Evolutionary conservation across 306 rosid species (phyloP), one percentile per base, ranked within the genome.

Genomic region (Pachyrhizus erosus): DNA sequence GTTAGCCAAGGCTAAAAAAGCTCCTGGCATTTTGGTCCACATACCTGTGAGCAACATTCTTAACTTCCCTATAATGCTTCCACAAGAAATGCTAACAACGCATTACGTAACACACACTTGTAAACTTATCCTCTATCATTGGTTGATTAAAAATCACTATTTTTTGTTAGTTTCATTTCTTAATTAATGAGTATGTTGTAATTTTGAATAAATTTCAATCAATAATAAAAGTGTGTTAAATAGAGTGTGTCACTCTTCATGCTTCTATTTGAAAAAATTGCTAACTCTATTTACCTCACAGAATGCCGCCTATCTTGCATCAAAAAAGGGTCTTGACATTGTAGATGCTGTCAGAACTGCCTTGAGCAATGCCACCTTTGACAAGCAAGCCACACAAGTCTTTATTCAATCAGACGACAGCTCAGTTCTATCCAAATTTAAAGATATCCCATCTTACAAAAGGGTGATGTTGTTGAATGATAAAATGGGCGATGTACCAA

Each of bases 301-400:
- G 99, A 90, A 93, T 77, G 98, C 99, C 2, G 86, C 92, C 13
- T 96, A 88, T 81, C 86, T 93, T 68, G 97, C 97, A 73, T 90
- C 99, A 52, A 91, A 88, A 86, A 85, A 86, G 75, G 89, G 92
- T 18, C 87, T 96, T 45, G 99, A 96, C 90, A 84, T 93, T 27
- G 89, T 96, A 21, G 89, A 79, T 43, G 64, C 62, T 3, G 94
- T 92, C 3, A 61, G 62, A 57, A 76, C 84, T 1, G 94, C 93
- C 74, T 81, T 93, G 65, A 84, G 78, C 86, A 92, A 92, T 65
- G 94, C 98, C 68, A 84, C 89, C 55, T 82, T 92, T 9, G 98
- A 93, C 86, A 90, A 91, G 82, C 91, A 91, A 83, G 37, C 91
- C 27, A 87, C 88, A 40, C 96, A 77, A 76, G 94, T 96, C 61